Conservation (phyloP, 805 yeast genomes). For the Pichia insulana region DNA sequence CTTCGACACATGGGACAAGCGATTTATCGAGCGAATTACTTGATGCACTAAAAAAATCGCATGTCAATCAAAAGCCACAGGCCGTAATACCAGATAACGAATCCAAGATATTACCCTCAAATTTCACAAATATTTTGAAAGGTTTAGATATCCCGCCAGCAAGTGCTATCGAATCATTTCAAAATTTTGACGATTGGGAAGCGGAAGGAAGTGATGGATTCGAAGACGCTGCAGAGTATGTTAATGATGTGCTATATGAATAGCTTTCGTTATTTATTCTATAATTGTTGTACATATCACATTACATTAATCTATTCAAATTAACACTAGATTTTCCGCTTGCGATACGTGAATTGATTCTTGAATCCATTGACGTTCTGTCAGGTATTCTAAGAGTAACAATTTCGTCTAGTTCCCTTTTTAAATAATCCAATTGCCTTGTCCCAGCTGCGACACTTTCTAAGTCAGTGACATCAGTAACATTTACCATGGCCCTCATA, state of each 20-base stretch:
- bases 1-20: too few relatives aligned
- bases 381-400: conserved; percentile 68
- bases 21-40: too few relatives aligned
- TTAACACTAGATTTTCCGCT: conserved; percentile 2
- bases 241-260: conserved; percentile 12
- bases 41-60: too few relatives aligned
- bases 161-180: conserved; percentile 18
- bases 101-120: too few relatives aligned
- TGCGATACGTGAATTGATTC: conserved; percentile 37
- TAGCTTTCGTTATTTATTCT: not conserved
- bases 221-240: conserved; percentile 12
- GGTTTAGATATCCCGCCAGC: conserved; percentile 10
- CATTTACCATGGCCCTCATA: conserved; percentile 61
- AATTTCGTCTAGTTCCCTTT: conserved; percentile 58
- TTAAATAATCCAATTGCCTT: conserved; percentile 50
- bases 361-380: conserved; percentile 71
- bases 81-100: too few relatives aligned
- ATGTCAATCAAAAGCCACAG: too few relatives aligned
- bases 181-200: conserved; percentile 16
- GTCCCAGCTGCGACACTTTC: conserved; percentile 61
- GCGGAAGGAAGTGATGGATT: conserved; percentile 10
- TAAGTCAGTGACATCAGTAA: conserved; percentile 64
- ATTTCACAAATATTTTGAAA: conserved; percentile 1
- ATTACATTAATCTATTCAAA: conserved; percentile 14
- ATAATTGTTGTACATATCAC: not conserved